Conservation (phyloP, 768 basidiomycete species). For the Lactarius evosmus region DNA sequence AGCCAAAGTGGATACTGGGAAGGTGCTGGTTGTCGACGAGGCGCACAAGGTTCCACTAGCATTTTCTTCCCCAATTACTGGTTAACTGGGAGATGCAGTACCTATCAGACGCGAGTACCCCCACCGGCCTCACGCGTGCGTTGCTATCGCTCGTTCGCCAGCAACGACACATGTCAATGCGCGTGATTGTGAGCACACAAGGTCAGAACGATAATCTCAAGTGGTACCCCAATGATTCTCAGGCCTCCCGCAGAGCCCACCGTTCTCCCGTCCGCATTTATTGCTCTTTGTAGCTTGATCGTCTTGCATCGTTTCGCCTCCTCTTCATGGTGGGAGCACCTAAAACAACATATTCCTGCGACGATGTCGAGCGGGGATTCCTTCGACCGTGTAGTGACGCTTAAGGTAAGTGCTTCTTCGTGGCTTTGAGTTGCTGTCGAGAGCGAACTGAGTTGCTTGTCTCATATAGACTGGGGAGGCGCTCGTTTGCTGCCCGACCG, state of each 20-base stretch:
- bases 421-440: neutral
- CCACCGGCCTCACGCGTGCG: slow-evolving; percentile 55
- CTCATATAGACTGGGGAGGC: slow-evolving; percentile 62
- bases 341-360: slow-evolving; percentile 63
- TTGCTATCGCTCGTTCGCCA: slow-evolving; percentile 60
- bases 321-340: slow-evolving; percentile 70
- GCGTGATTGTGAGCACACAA: slow-evolving; percentile 73
- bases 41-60: slow-evolving; percentile 59
- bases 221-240: neutral
- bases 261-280: slow-evolving; percentile 60
- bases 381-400: slow-evolving; percentile 61
- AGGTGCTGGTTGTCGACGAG: slow-evolving; percentile 70
- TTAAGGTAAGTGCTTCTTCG: slow-evolving; percentile 46
- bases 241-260: slow-evolving; percentile 54
- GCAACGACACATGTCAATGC: slow-evolving; percentile 69
- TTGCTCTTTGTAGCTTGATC: slow-evolving; percentile 62
- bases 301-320: slow-evolving; percentile 77
- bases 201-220: slow-evolving; percentile 37
- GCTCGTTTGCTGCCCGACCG: slow-evolving; percentile 64
- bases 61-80: neutral
- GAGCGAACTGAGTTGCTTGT: slow-evolving; percentile 5
- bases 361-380: slow-evolving; percentile 56
- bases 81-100: slow-evolving; percentile 46
- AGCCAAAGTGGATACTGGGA: slow-evolving; percentile 56
- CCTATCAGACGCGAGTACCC: slow-evolving; percentile 44